Evolutionary conservation across 768 basidiomycete species (phyloP), one percentile per base, ranked within the genome.

Genomic region (Russula olivacea): DNA sequence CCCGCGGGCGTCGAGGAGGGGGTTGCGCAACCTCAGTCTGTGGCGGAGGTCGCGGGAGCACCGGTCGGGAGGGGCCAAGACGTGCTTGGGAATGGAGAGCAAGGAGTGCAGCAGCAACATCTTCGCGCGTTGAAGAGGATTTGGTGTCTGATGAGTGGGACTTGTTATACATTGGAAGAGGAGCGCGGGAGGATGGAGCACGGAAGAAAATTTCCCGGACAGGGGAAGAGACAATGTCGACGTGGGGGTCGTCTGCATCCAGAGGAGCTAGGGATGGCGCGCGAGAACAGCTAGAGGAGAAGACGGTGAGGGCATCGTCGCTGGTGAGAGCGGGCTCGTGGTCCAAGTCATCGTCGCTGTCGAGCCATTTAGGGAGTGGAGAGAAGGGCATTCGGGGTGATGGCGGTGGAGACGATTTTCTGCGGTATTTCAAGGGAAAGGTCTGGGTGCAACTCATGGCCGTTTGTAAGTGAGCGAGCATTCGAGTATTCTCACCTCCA

Each of bases 211-310:
- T 32, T 7, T 66, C 67, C 32, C 55, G 61, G 8, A 58, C 50
- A 1, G 67, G 67, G 14, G 61, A 68, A 14, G 65, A 63, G 25
- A 67, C 61, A 36, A 67, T 65, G 34, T 65, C 64, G n/a, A 67
- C 54, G 21, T 61, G 58, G 5, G 59, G 32, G 48, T 66, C 65
- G 38, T 68, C 64, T n/a, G 56, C 25, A 6, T 68, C 65, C 23
- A 49, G 50, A 5, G 57, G 60, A 19, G 60, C 55, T 12, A 65
- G 58, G 30, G 65, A 68, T 49, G 67, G 65, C 8, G 67, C 59
- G 14, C 62, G 62, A 57, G 66, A 57, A 30, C 55, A 57, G 15
- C 52, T 30, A 1, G 64, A 66, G 1, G 65, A 57, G 56, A 55
- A 40, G n/a, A 55, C 51, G 28, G 66, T 53, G 55, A 66, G 32